Base-by-base conservation (phyloP, 176 grass and related monocot species). In the Carex myosuroides region DNA sequence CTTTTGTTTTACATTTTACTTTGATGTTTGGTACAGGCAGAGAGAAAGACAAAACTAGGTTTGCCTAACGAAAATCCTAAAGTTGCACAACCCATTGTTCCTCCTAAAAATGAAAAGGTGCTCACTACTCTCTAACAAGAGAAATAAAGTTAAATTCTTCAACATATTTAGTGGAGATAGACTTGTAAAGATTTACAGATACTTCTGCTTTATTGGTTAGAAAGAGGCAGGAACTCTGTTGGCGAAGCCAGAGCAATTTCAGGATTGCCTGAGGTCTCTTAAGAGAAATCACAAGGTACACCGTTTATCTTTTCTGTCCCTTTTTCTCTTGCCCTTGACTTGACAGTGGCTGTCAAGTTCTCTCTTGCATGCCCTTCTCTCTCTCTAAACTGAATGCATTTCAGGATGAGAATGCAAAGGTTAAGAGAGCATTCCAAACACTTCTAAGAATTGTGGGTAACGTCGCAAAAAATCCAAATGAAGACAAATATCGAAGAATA, bases 271-370 rank as follows among this genome's bases (percentile, higher is more conserved):
- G 70, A 88, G 92, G 81, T 81, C 26, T 89, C 81, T 94, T 22
- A 98, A 87, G 75, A 94, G 74, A 73, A 92, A 90, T 85, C 70
- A 98, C 87, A 94, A 98, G 90, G 95, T 94, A 89, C 79, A 85
- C 13, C 41, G 16, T 12, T 81, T n/a, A 16, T 70, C n/a, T 61
- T 84, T 32, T 79, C 35, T 55, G 30, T 20, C 3, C 62, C 14
- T 18, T 22, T 39, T 22, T 80, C 63, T 70, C 35, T n/a, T 13
- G 16, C 41, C 16, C 3, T 44, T 58, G 8, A 8, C 8, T 46
- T 46, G 44, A 2, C 44, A 46, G 44, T 48, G 44, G 44, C 44
- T 48, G 1, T 10, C 44, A 10, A 48, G 44, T 48, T 11, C 8
- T 13, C 17, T 60, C 66, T 53, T 39, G 37, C 5, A 39, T 39